Evolutionary conservation across 148 eudicot genomes (phyloP), one percentile per base, ranked within the genome.

Genomic region (Rhododendron kiyosumense): DNA sequence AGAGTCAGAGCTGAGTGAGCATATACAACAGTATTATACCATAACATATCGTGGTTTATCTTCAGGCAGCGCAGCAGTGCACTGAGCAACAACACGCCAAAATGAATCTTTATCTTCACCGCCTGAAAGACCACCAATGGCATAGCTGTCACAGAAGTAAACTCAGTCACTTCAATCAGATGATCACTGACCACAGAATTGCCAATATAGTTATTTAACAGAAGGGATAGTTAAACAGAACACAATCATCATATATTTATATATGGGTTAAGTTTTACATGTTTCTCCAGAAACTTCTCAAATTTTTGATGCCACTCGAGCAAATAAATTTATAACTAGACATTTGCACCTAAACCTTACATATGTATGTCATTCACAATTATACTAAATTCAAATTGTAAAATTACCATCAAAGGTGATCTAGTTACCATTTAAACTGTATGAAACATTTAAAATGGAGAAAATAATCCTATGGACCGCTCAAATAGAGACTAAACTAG

Each of bases 81-180:
- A 96, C 89, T 96, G 99, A 75, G 99, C 96, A 84, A 96, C 98
- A 86, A 96, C 94, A 17, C 98, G 94, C 97, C 99, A 96, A 89
- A 95, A 95, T 78, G 97, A 95, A 89, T 96, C 98, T 91, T 96
- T 96, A 89, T 95, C 97, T 92, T 96, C 98, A 84, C 99, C 98
- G 77, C 99, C 97, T 88, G 99, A 87, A 90, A 96, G 98, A 91
- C 98, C 99, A 91, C 97, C 99, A 88, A 94, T 95, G 86, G 98
- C 99, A 90, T 95, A 96, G 92, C 98, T 96, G 94, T 89, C 88
- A 86, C 90, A 91, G 84, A 87, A 87, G 86, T 86, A 88, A 75
- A 89, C 67, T 86, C 30, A 24, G 85, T 87, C 82, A 86, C 81
- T 67, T 86, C 83, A 74, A 73, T 81, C 82, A 74, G 76, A 49